Evolutionary conservation across 371 early-diverging fungal genomes (phyloP), one percentile per base, ranked within the genome.

Genomic region (Mucor piriformis): DNA sequence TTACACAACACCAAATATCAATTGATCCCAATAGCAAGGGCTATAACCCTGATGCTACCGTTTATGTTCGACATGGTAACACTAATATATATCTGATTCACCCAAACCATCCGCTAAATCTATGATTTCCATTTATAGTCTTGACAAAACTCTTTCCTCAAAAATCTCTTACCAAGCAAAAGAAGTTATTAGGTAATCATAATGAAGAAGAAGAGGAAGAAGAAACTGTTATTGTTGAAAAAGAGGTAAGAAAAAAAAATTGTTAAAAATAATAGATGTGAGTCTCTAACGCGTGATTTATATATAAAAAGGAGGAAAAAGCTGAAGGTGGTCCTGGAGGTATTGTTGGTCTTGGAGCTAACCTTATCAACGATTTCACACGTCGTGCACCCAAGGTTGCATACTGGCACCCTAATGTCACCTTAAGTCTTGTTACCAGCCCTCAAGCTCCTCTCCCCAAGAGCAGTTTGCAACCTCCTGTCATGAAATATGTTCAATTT

Each of bases 321-420:
- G 13, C 49, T 5, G 32, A 29, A 47, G 34, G 11, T 27, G 15
- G 24, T 25, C 16, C 29, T 15, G 63, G 55, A 0, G 64, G 60
- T 63, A 64, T 40, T 42, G 55, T 49, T 48, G 59, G 57, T 24
- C 51, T 63, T 46, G 66, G 64, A 24, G 54, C 57, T 37, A 57
- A 68, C 37, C 21, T 70, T 21, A 52, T 71, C 37, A 72, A 67
- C 20, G 70, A 70, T 48, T 70, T 61, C 57, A 77, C 66, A 21
- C 62, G 70, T 51, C 67, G 69, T 16, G 80, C 73, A 0, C 80
- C 87, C 4, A 73, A 91, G 56, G 81, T 91, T n/a, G 85, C 92
- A 33, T 86, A 94, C 75, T 95, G 94, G 94, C 87, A 88, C 72
- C 80, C 83, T 20, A 95, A 96, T 61, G 63, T 95, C 54, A 95